Conservation (phyloP, 441 rosid species). For the Pelargonium myrrhifolium region DNA sequence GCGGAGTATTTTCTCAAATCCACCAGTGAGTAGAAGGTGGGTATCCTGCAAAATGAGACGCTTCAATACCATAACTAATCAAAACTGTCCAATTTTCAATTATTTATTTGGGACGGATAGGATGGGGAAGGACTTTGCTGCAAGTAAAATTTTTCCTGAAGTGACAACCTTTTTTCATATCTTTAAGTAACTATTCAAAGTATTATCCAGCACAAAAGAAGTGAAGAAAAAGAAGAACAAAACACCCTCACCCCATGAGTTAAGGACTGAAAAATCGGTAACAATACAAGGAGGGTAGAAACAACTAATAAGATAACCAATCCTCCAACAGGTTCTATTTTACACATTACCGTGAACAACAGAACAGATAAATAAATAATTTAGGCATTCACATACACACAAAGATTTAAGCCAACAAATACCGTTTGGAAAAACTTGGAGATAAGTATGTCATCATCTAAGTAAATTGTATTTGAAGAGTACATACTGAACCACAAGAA, state of each 20-base stretch:
- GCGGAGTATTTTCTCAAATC: slow-evolving; percentile 75
- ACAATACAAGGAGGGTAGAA: not conserved
- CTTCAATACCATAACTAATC: too few species aligned
- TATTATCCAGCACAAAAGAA: not conserved
- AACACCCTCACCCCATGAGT: too few species aligned
- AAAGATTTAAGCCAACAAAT: too few species aligned
- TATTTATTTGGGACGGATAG: too few species aligned
- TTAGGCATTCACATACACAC: not conserved
- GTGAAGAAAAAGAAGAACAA: too few species aligned
- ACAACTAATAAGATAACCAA: not conserved
- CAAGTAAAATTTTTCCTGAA: too few species aligned
- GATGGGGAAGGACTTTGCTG: too few species aligned
- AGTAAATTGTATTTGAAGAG: not conserved
- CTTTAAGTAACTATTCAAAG: too few species aligned
- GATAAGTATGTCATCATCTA: not conserved
- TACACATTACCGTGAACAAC: not conserved
- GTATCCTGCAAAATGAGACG: slow-evolving; percentile 50
- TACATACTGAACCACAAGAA: not conserved
- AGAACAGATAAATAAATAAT: not conserved
- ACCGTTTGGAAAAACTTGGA: not conserved
- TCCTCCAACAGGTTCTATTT: not conserved
- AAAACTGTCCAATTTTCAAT: too few species aligned
- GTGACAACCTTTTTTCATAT: too few species aligned
- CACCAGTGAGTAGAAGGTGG: slow-evolving; percentile 80
- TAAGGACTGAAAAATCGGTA: too few species aligned